Conservation (phyloP, 176 grass and related monocot genomes). For the Themeda triandra region DNA sequence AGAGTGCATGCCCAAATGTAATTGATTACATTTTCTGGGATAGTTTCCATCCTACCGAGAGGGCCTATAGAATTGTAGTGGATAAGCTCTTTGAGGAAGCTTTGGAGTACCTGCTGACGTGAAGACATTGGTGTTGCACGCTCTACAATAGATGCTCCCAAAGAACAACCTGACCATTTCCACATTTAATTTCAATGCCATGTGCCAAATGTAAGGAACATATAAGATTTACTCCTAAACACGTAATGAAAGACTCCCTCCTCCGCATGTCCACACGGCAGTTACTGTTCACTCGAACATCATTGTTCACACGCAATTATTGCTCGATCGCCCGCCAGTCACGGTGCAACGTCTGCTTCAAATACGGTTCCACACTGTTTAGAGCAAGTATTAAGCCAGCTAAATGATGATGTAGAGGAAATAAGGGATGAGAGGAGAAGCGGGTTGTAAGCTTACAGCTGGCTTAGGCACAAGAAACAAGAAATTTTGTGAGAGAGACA, state of each 20-base stretch:
- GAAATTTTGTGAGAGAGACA: no score
- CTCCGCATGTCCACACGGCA: no score
- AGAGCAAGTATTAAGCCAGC: no score
- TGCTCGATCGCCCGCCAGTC: no score
- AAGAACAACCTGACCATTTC: background rate
- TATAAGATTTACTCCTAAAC: background rate
- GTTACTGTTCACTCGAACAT: no score
- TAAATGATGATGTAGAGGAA: no score
- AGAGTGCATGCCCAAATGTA: slow-evolving; percentile 28
- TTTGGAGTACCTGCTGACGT: slow-evolving; percentile 23
- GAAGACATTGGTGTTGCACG: background rate
- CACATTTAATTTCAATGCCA: background rate
- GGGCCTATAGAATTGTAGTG: slow-evolving; percentile 40
- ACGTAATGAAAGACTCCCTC: background rate
- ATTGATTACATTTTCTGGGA: slow-evolving; percentile 60
- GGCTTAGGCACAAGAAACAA: no score
- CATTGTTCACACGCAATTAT: no score
- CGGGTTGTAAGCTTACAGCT: no score
- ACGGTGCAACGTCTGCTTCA: no score
- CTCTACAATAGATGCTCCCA: background rate
- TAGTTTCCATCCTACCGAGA: slow-evolving; percentile 41
- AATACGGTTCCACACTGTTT: no score
- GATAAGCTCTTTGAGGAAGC: slow-evolving; percentile 33
- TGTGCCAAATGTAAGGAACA: background rate
- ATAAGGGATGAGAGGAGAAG: no score